Percentiles rank a stretch among this genome's conserved stretches.
These are phyloP conservation scores for Lactifluus echinatus DNA, from an alignment of 768 basidiomycete genomes.

Conservation along the genomic window DNA sequence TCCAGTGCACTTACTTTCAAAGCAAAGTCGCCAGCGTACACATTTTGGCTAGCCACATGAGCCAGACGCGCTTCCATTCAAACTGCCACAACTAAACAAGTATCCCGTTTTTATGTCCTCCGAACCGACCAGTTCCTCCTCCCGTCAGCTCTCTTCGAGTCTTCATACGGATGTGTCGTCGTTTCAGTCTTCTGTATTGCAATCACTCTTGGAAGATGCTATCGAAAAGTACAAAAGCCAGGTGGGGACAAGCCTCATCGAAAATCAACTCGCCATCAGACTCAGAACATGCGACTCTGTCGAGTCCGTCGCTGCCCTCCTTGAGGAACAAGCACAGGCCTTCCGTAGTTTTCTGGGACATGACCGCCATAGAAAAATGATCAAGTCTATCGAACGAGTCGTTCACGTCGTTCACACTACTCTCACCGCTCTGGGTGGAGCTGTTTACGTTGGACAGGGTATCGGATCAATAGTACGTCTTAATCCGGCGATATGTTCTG, in stretches of 20 bases:
- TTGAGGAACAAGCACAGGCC: background rate
- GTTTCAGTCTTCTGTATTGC: background rate
- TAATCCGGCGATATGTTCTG: too few relatives aligned
- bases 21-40: too few relatives aligned
- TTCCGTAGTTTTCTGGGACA: background rate
- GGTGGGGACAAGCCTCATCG: background rate
- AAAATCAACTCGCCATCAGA: background rate
- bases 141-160: too few relatives aligned
- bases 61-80: too few relatives aligned
- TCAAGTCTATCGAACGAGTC: background rate
- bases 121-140: background rate
- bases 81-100: background rate
- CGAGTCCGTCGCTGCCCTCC: background rate
- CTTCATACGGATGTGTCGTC: background rate
- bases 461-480: background rate
- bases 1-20: too few relatives aligned
- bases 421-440: background rate
- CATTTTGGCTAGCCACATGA: too few relatives aligned
- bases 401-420: background rate
- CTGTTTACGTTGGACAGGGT: background rate
- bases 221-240: background rate
- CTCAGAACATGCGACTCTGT: background rate
- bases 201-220: background rate
- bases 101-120: background rate
- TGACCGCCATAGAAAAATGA: background rate